phyloP scores from a whole-genome alignment of 768 basidiomycete genomes.

The Lactifluus piperatus region DNA sequence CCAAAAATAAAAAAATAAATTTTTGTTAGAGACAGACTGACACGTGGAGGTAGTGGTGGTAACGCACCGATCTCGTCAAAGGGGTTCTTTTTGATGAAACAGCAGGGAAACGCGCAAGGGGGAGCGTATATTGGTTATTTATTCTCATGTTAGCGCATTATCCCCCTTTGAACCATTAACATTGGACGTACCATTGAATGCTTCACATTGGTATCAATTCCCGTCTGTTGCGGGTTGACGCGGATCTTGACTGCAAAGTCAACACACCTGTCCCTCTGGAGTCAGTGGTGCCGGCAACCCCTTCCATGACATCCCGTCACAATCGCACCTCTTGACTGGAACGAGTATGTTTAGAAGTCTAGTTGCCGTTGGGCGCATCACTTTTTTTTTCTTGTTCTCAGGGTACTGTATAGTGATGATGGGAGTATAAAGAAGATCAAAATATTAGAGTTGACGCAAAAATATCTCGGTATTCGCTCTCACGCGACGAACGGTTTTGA shows the following conservation, averaged over 20 bases:
- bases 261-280: slow-evolving; percentile 68
- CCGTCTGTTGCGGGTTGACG: slow-evolving; percentile 90
- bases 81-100: slow-evolving; percentile 64
- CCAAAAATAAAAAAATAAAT: background rate
- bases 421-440: background rate
- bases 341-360: slow-evolving; percentile 85
- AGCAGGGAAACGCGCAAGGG: background rate
- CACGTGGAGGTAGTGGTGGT: background rate
- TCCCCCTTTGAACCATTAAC: background rate
- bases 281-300: too few species aligned
- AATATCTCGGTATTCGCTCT: background rate
- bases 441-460: background rate
- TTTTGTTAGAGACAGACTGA: background rate
- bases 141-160: background rate
- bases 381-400: background rate
- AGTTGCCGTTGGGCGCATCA: slow-evolving; percentile 67
- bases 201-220: slow-evolving; percentile 94
- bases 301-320: background rate
- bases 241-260: slow-evolving; percentile 99
- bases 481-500: too few species aligned
- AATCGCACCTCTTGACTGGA: slow-evolving; percentile 78
- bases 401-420: background rate
- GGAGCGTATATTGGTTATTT: background rate
- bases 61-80: slow-evolving; percentile 93
- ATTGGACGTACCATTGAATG: slow-evolving; percentile 81